Percentiles rank a stretch among this genome's conserved stretches.
Conservation (phyloP, 345 rosid species). For the Hibiscus mutabilis region DNA sequence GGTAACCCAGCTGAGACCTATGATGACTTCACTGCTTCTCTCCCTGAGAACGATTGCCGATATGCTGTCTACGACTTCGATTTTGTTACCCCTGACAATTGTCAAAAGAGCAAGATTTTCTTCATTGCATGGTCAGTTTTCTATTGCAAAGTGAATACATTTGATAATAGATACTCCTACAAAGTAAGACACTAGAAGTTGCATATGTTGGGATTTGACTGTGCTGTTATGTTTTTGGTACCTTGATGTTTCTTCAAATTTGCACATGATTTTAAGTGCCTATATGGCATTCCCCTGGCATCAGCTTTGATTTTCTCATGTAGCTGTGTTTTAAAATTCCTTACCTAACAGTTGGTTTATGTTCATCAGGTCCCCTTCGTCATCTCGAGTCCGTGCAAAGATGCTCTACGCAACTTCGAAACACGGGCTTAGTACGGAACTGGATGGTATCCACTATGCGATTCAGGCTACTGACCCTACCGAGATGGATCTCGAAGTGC, state of each 20-base stretch:
- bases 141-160: conserved; percentile 8
- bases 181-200: not conserved
- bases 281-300: conserved; percentile 20
- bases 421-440: conserved; percentile 59
- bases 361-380: conserved; percentile 57
- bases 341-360: not conserved
- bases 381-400: conserved; percentile 63
- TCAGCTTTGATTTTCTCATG: no score
- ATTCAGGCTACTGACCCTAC: conserved; percentile 85
- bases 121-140: conserved; percentile 65
- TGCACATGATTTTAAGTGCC: conserved; percentile 20
- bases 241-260: not conserved
- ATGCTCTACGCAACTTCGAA: conserved; percentile 73
- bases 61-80: conserved; percentile 67
- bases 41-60: conserved; percentile 68
- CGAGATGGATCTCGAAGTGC: conserved; percentile 68
- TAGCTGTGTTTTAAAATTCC: no score
- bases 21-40: conserved; percentile 57
- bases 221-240: not conserved
- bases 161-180: not conserved
- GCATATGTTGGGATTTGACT: not conserved
- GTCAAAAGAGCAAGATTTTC: conserved; percentile 63
- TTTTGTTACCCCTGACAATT: conserved; percentile 62
- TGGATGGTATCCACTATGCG: conserved; percentile 72
- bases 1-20: conserved; percentile 58